phyloP scores from a whole-genome alignment of 805 yeast species.

The Nakazawaea ishiwadae region DNA sequence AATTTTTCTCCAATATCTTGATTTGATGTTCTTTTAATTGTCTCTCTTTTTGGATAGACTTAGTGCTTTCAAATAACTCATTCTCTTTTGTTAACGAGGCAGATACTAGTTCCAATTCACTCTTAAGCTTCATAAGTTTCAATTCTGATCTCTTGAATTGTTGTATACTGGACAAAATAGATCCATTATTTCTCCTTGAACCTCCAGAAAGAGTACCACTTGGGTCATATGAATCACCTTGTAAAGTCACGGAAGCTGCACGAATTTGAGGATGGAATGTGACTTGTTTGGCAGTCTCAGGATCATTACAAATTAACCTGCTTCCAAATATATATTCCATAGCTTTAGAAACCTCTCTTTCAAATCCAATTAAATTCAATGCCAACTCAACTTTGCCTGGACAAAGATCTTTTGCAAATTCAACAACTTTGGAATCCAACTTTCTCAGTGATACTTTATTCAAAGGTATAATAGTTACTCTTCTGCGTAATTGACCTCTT shows the following conservation, averaged over 20 bases:
- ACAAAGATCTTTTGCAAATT: conserved; percentile 68
- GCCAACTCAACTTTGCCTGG: conserved; percentile 92
- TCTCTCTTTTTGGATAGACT: conserved; percentile 52
- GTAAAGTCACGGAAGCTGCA: conserved; percentile 79
- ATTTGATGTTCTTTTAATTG: conserved; percentile 57
- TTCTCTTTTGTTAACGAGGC: conserved; percentile 37
- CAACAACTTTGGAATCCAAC: conserved; percentile 46
- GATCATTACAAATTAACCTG: conserved; percentile 83
- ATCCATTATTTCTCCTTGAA: conserved; percentile 57
- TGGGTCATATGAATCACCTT: conserved; percentile 95
- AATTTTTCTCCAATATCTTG: conserved; percentile 46
- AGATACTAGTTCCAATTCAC: conserved; percentile 35
- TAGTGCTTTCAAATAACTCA: conserved; percentile 43
- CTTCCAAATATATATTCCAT: conserved; percentile 91
- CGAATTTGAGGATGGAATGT: conserved; percentile 81
- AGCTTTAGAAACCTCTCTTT: conserved; percentile 65
- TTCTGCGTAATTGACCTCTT: conserved; percentile 66
- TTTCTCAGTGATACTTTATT: conserved; percentile 71
- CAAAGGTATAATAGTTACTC: conserved; percentile 90
- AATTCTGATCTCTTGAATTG: conserved; percentile 46
- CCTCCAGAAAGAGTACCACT: conserved; percentile 96
- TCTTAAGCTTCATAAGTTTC: conserved; percentile 35
- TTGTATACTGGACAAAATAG: conserved; percentile 62
- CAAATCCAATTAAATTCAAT: conserved; percentile 70
- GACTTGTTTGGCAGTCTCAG: conserved; percentile 83